Conservation (phyloP, 2,329 filamentous ascomycete genomes). For the Colletotrichum sp. region DNA sequence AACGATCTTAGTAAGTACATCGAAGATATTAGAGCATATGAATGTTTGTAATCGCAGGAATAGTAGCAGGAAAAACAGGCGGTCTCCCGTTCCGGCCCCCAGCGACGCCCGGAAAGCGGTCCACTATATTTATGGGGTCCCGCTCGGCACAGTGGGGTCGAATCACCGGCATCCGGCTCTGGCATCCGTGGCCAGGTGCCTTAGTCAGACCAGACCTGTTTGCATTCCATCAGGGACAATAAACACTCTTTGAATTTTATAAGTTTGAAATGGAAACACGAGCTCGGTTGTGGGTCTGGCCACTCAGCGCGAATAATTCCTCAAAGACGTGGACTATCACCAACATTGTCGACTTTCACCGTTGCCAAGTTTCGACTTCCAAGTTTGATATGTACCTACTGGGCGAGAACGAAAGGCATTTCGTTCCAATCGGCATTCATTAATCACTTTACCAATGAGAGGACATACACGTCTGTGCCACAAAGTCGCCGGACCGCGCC, state of each 20-base stretch:
- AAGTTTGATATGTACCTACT: not conserved
- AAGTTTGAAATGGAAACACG: rapidly evolving
- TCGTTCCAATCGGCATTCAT: not conserved
- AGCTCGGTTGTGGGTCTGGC: not conserved
- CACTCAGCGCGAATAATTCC: not conserved
- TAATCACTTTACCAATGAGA: not conserved
- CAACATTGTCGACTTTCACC: not conserved
- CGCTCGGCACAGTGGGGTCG: not conserved
- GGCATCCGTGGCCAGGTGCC: not conserved
- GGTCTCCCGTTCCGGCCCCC: not conserved
- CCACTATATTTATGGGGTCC: not conserved
- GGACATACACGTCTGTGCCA: not conserved
- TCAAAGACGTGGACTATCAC: not conserved
- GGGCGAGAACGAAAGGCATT: not conserved
- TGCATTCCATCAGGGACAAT: not conserved
- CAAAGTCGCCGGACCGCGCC: not conserved
- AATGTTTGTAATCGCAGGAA: not conserved
- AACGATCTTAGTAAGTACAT: no score
- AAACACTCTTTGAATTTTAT: not conserved
- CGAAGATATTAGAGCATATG: rapidly evolving
- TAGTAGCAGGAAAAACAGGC: not conserved
- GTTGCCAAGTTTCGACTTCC: not conserved
- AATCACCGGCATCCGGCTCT: not conserved
- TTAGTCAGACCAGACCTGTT: not conserved
- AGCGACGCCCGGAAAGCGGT: not conserved